Conservation (phyloP, 2,329 filamentous ascomycete species). For the Chrysoporthe deuterocubensis region DNA sequence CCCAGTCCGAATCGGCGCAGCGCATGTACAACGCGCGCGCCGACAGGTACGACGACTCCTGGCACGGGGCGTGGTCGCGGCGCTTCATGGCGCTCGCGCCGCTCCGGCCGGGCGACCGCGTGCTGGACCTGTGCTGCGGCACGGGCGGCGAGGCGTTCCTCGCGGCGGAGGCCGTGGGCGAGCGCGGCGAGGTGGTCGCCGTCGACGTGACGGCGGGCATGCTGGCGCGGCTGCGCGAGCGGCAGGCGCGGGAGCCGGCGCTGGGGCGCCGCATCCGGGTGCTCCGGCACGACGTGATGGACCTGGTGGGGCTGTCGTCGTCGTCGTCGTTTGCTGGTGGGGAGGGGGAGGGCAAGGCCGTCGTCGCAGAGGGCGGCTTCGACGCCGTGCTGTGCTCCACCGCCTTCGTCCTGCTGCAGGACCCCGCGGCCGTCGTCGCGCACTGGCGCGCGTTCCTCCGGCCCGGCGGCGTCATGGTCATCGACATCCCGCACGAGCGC, state of each 20-base stretch:
- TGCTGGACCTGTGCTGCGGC: slow-evolving; percentile 42
- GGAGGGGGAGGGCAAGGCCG: slow-evolving; percentile 12
- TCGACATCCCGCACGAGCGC: slow-evolving; percentile 41
- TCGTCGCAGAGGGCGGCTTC: slow-evolving; percentile 34
- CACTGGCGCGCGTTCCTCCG: slow-evolving; percentile 39
- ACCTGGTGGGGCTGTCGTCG: slow-evolving; percentile 28
- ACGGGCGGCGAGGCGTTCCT: slow-evolving; percentile 40
- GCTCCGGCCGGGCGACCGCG: slow-evolving; percentile 33
- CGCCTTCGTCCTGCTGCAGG: slow-evolving; percentile 40
- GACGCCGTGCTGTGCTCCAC: slow-evolving; percentile 41
- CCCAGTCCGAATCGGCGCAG: slow-evolving; percentile 33
- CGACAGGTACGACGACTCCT: slow-evolving; percentile 39
- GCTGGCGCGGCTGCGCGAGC: slow-evolving; percentile 36
- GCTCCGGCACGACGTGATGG: slow-evolving; percentile 36
- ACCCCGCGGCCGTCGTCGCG: slow-evolving; percentile 34
- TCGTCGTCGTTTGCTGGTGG: not conserved
- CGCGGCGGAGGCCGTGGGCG: slow-evolving; percentile 36
- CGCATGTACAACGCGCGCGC: slow-evolving; percentile 41
- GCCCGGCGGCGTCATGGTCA: slow-evolving; percentile 35
- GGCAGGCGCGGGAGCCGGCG: slow-evolving; percentile 29
- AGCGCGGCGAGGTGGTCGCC: slow-evolving; percentile 36
- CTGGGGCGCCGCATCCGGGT: slow-evolving; percentile 33
- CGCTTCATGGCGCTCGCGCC: slow-evolving; percentile 37
- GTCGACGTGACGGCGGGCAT: slow-evolving; percentile 40
- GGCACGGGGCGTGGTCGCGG: slow-evolving; percentile 39